Base-by-base conservation (phyloP, 441 rosid genomes). In the Adansonia rubrostipa region DNA sequence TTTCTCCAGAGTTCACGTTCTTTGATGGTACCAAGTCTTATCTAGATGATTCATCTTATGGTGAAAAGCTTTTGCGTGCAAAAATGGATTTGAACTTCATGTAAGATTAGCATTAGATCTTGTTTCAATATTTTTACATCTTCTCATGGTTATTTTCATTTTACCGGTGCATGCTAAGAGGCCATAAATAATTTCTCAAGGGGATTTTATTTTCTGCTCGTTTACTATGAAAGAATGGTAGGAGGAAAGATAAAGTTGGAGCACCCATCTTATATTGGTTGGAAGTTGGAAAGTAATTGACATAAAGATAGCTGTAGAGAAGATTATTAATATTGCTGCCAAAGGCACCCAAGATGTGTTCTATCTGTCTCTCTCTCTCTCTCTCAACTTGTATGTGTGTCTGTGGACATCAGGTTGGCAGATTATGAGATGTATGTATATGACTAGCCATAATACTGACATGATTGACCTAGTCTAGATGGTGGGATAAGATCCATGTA, bases 81-180 rank as follows among this genome's bases (percentile, higher is more conserved):
- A 97, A 92, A 87, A 79, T 93, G 97, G 99, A 97, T 86, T 86
- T 95, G 80, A 95, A 91, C 87, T 97, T 97, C 87, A 97, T 97
- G 99, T 97, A 90, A 92, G 97, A 77, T 68, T 69, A 17, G 47
- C 28, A n/a, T 9, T 56, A 67, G 56, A 47, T 65, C 48, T 64
- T 11, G 22, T 68, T 78, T 77, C 56, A 33, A 13, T 51, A 45
- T 10, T 17, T 42, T 65, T 48, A 8, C 4, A 14, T 19, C 3
- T 42, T 77, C 8, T 4, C n/a, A n/a, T 40, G n/a, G 10, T 65
- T 36, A 47, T 78, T 58, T 57, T 33, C 50, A 54, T 75, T 57
- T 47, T 58, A 17, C 45, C 51, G 24, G 9, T 64, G 50, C 45
- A 66, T 56, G 9, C 77, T 42, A 64, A 42, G 54, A 54, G 42